A percentile compares a stretch with the other conserved stretches of the same genome.
Evolutionary conservation across 257 asterid genomes (phyloP).

Genomic region (Solanum chiquidenum): DNA sequence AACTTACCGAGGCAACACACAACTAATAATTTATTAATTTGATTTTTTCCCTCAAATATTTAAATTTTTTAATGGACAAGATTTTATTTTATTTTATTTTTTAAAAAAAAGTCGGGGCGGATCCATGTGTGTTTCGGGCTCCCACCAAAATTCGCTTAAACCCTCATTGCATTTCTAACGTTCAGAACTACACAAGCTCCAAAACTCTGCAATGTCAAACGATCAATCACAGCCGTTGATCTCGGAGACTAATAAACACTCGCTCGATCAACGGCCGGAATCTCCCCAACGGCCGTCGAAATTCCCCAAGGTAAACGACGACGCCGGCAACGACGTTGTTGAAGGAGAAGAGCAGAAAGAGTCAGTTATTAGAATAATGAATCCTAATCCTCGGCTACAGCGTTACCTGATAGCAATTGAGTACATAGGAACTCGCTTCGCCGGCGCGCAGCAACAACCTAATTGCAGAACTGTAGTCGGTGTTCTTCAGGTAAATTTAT

Average conservation of each 20-base stretch:
- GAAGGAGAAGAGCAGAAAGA: constrained; percentile 11
- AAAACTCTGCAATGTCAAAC: constrained; percentile 23
- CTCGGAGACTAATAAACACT: constrained; percentile 6
- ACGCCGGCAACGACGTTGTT: constrained; percentile 5
- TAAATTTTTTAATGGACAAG: background rate
- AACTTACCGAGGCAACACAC: background rate
- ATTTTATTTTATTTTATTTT: background rate
- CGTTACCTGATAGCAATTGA: constrained; percentile 77
- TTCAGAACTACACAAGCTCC: background rate
- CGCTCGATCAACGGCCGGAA: constrained; percentile 19
- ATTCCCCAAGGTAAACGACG: constrained; percentile 24
- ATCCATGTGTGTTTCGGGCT: background rate
- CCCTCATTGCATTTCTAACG: background rate
- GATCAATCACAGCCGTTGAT: constrained; percentile 11
- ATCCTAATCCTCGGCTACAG: constrained; percentile 37
- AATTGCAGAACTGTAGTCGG: constrained; percentile 73
- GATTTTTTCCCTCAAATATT: background rate
- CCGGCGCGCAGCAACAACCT: constrained; percentile 82
- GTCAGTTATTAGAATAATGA: constrained; percentile 25
- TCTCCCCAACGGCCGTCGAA: constrained; percentile 50
- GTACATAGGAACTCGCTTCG: constrained; percentile 79
- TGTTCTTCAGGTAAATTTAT: constrained; percentile 49
- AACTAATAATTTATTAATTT: background rate
- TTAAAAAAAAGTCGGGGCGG: background rate
- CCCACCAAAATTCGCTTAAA: background rate